Evolutionary conservation across 371 early-diverging fungal genomes (phyloP), one percentile per base, ranked within the genome.

Genomic region (Mortierella sp.): DNA sequence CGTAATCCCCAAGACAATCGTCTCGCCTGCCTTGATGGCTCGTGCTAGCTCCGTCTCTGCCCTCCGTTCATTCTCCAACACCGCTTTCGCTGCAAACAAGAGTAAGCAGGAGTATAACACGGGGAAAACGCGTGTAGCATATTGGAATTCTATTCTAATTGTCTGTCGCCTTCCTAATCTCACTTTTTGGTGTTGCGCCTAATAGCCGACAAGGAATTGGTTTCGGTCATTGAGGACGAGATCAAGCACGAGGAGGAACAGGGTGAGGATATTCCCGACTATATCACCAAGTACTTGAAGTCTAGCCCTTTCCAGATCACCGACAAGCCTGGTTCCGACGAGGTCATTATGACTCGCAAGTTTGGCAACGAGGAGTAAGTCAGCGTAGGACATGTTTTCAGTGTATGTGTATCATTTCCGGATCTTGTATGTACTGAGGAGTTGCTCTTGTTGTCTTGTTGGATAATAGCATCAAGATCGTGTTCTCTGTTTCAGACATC

Each of bases 301-400:
- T 79, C 87, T 59, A 90, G 89, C 60, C 84, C 89, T 8, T 97
- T 94, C 86, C 88, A 93, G 91, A 82, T 98, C 80, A 88, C 91
- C 41, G 94, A 95, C 79, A 88, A 88, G 79, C 51, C 85, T 37
- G 95, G 95, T 37, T 80, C 87, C 23, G 94, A 92, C 79, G 94
- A 94, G 80, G 93, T 97, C 23, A 68, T 79, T 30, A 73, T 98
- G 67, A 85, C 88, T 24, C 89, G 96, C 68, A 90, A 89, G 54
- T 95, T 94, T 81, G 97, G 96, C 60, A 92, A 89, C 72, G 98
- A 98, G 83, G 92, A 89, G 92, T 93, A 86, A 78, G 87, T 64
- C 9, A 50, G 44, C 24, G 9, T 9, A 17, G n/a, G 30, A 15
- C 14, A 8, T n/a, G n/a, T n/a, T n/a, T n/a, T n/a, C n/a, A n/a